Evolutionary conservation across 139 green algal genomes (phyloP), one percentile per base, ranked within the genome.

Genomic region (Eudorina sp.): DNA sequence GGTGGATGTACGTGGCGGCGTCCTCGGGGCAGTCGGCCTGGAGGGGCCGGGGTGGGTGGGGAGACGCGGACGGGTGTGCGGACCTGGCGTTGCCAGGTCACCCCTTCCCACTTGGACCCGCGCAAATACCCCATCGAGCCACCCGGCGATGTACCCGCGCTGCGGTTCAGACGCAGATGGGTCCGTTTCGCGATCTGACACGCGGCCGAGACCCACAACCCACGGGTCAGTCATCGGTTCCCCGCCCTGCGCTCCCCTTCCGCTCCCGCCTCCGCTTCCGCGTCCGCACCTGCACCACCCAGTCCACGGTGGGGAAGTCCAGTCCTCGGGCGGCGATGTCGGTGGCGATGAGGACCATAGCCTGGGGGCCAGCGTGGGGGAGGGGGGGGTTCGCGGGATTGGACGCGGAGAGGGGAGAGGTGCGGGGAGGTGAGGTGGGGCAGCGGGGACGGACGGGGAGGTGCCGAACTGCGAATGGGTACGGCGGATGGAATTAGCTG

Each of bases 21-120:
- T 99, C 97, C 82, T 99, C 97, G 9, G 98, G 97, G 89, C 97
- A 99, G 91, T 99, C 98, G 23, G 92, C 89, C 92, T 98, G 70
- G 21, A 16, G 38, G 40, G 40, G 62, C 4, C 4, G 62, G 62
- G n/a, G 29, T 3, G n/a, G n/a, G 62, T 43, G 62, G 62, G n/a
- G 62, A 18, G 62, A 55, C 11, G 48, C 9, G 48, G 48, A 55
- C 11, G 48, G 48, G 48, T 55, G 48, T 9, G 48, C n/a, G n/a
- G n/a, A n/a, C n/a, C n/a, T n/a, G n/a, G n/a, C n/a, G n/a, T n/a
- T n/a, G n/a, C n/a, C n/a, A n/a, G n/a, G n/a, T n/a, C n/a, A n/a
- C n/a, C n/a, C n/a, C n/a, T n/a, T n/a, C n/a, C n/a, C n/a, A n/a
- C n/a, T n/a, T n/a, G n/a, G n/a, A n/a, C n/a, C n/a, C n/a, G n/a